Percentiles rank a stretch among this genome's conserved stretches.
These are phyloP conservation scores for Quercus phellos DNA, from an alignment of 331 rosid genomes.

Conservation along the genomic window DNA sequence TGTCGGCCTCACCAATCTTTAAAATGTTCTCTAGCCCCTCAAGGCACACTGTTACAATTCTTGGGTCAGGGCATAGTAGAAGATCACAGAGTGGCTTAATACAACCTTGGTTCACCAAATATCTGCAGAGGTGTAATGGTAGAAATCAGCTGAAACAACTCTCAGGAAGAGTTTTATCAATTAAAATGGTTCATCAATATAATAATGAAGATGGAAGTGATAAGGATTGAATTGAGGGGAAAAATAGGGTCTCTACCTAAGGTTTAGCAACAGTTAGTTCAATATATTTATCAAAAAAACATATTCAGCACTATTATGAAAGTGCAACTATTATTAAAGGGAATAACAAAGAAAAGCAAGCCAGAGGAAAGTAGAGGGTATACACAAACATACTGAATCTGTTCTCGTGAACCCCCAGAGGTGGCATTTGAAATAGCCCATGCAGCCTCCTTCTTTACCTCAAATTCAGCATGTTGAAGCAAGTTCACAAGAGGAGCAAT, in stretches of 20 bases:
- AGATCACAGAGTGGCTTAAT: constrained; percentile 59
- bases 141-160: background rate
- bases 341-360: background rate
- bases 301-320: too few species aligned
- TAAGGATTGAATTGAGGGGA: too few species aligned
- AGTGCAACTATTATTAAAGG: background rate
- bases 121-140: constrained; percentile 24
- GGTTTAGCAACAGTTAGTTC: too few species aligned
- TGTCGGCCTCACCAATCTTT: constrained; percentile 68
- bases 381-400: constrained; percentile 46
- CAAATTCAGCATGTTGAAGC: constrained; percentile 63
- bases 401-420: constrained; percentile 66
- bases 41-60: constrained; percentile 56
- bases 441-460: constrained; percentile 36
- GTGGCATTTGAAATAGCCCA: too few species aligned
- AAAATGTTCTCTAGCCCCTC: constrained; percentile 66
- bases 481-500: constrained; percentile 55
- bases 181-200: too few species aligned
- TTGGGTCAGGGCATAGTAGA: constrained; percentile 53
- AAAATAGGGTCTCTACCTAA: too few species aligned
- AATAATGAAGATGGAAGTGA: too few species aligned
- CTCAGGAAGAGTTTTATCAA: background rate
- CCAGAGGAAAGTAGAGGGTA: background rate
- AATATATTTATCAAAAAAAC: too few species aligned
- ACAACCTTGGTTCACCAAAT: constrained; percentile 51